These are phyloP conservation scores for Microsporum ferrugineum DNA, from an alignment of 2,329 filamentous ascomycete genomes.

Conservation along the genomic window DNA sequence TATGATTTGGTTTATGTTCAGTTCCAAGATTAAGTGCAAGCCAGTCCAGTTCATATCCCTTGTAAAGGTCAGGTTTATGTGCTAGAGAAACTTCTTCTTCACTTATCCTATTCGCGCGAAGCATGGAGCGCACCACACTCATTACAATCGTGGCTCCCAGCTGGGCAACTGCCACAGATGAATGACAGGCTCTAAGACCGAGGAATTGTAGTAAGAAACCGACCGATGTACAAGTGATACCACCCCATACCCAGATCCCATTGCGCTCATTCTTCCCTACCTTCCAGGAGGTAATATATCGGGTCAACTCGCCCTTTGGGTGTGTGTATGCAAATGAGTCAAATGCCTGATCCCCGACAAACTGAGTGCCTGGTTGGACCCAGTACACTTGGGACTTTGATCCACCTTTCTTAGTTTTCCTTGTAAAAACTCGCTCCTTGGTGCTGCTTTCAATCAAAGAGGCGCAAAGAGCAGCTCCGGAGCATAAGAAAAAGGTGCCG, in stretches of 20 bases:
- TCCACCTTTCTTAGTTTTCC: background rate
- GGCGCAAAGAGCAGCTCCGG: background rate
- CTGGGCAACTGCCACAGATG: constrained; percentile 19
- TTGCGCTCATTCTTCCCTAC: background rate
- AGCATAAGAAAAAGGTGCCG: constrained; percentile 1
- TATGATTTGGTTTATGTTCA: background rate
- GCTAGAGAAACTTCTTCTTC: constrained; percentile 12
- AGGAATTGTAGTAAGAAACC: constrained; percentile 24
- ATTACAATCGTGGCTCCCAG: constrained; percentile 19
- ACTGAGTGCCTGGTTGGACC: background rate
- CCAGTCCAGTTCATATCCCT: constrained; percentile 22
- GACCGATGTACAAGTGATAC: background rate
- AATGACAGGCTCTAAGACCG: constrained; percentile 21
- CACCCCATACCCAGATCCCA: background rate
- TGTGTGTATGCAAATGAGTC: constrained; percentile 7
- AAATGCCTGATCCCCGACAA: constrained; percentile 7
- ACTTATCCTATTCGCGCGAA: constrained; percentile 14
- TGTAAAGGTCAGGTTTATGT: constrained; percentile 3
- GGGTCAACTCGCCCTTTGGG: background rate
- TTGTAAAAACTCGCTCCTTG: background rate
- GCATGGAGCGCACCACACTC: constrained; percentile 17
- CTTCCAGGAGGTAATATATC: background rate
- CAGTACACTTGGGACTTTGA: background rate
- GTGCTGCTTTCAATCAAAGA: constrained; percentile 7
- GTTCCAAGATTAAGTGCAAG: constrained; percentile 13